Base-by-base conservation (phyloP, 1,139 yeast genomes). In the Kodamaea anthophila region DNA sequence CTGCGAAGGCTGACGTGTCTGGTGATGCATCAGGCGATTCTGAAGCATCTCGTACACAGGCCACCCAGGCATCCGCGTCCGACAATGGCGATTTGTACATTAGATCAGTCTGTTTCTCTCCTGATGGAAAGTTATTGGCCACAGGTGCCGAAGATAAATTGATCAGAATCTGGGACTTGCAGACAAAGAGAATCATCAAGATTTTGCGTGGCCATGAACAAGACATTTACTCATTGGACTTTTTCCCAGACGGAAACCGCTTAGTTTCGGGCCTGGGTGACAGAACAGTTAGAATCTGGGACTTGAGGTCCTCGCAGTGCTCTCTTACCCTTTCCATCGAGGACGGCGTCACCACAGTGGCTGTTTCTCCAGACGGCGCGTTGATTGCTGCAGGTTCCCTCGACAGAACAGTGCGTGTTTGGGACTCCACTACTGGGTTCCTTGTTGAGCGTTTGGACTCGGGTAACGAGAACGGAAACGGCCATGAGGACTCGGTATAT, bases 101-200 rank as follows among this genome's bases (percentile, higher is more conserved):
- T 46, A 77, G 97, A 51, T 84, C 95, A 1, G 96, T 91, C 31
- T 88, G 97, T 55, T 88, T 91, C 63, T 84, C 95, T 3, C 97
- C 97, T 26, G 96, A 88, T 60, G 97, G 97, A 33, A 85, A 86
- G 58, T 83, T 75, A 47, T 72, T 91, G 49, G 97, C 97, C 19
- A 91, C 97, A 11, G 98, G 98, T 51, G 97, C 97, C 24, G 98
- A 91, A 62, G 98, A 91, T 61, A 87, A 86, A 59, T 78, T 86
- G 52, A 91, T 91, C 47, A 76, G 98, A 58, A 88, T 91, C 51
- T 91, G 98, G 98, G 96, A 91, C 56, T 76, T 91, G 54, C 74
- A 83, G 31, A 77, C 93, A 23, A 77, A 88, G 58, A 77, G 91
- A 50, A 85, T 91, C 49, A 80, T 85, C 39, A 85, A 86, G 64